Evolutionary conservation across 768 basidiomycete genomes (phyloP).

Genomic region (Neoboletus magnificus): DNA sequence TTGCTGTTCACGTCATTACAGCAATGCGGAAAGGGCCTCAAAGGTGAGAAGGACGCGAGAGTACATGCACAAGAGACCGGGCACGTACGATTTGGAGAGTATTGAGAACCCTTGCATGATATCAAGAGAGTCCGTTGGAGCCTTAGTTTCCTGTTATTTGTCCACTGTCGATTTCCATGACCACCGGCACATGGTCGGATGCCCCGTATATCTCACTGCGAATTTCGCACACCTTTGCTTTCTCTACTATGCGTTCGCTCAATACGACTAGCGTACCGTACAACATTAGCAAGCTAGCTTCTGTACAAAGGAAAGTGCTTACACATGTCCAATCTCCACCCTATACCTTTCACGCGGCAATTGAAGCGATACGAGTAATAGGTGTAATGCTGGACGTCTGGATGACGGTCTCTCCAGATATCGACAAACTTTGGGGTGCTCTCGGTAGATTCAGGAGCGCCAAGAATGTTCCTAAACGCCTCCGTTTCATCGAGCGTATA

Average conservation of each 20-base stretch:
- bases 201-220: slow-evolving; percentile 83
- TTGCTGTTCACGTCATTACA: slow-evolving; percentile 28
- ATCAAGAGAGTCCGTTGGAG: background rate
- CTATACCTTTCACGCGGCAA: slow-evolving; percentile 73
- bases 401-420: slow-evolving; percentile 74
- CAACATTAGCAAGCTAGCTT: background rate
- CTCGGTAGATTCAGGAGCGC: slow-evolving; percentile 39
- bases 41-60: slow-evolving; percentile 91
- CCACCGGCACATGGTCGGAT: slow-evolving; percentile 81
- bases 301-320: slow-evolving; percentile 25
- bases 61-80: slow-evolving; percentile 86
- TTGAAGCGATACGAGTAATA: slow-evolving; percentile 86
- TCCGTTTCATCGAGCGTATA: slow-evolving; percentile 82
- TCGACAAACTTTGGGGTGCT: slow-evolving; percentile 61
- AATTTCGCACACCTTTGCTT: slow-evolving; percentile 81
- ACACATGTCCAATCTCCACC: slow-evolving; percentile 90
- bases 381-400: slow-evolving; percentile 68
- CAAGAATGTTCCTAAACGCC: slow-evolving; percentile 66
- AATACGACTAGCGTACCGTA: slow-evolving; percentile 53
- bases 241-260: slow-evolving; percentile 63
- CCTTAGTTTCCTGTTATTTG: slow-evolving; percentile 25
- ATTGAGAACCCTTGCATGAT: slow-evolving; percentile 37
- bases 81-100: slow-evolving; percentile 82
- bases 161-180: slow-evolving; percentile 64
- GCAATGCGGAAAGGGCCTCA: slow-evolving; percentile 81